Evolutionary conservation across 2,329 filamentous ascomycete species (phyloP), one percentile per base, ranked within the genome.

Genomic region (Penicillium freii): DNA sequence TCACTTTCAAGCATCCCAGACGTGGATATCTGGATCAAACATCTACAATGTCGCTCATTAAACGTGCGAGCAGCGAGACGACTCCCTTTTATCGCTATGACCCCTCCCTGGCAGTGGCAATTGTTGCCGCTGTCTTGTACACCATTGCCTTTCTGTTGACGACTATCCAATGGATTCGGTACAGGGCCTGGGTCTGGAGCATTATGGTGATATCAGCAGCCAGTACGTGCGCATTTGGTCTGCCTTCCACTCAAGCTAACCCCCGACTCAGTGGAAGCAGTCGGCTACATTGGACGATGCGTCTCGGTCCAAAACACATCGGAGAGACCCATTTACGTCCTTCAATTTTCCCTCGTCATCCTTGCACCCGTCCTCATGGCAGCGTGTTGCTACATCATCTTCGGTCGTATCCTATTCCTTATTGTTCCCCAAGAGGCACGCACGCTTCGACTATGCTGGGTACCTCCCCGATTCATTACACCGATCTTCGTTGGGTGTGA

Each of bases 401-500:
- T 77, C 57, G 70, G 74, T 34, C 73, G 75, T 27, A 74, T 77
- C 49, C 66, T 76, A 19, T 75, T 75, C 55, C 68, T 72, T 31
- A 66, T 76, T n/a, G 70, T 78, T 3, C 75, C 74, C 0, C 53
- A 63, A 4, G 63, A 71, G 33, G 54, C 64, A 33, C 66, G 72
- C 29, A 76, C 73, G 0, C 60, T 69, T 4, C 65, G 62, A 47
- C 63, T 77, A 8, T 71, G 76, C 48, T 78, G 74, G 75, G 71
- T 76, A 2, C 64, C 59, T 11, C 58, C 61, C 3, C 66, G 69
- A n/a, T 72, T 66, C 44, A 66, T 73, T 42, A 78, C 77, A 0
- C 72, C 68, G 4, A 71, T 78, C n/a, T 78, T 78, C 38, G 76
- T 78, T 11, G 71, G 71, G 9, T 78, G 71, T 50, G 75, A 78